Conservation (phyloP, 805 yeast species). For the Cephaloascus albidus region DNA sequence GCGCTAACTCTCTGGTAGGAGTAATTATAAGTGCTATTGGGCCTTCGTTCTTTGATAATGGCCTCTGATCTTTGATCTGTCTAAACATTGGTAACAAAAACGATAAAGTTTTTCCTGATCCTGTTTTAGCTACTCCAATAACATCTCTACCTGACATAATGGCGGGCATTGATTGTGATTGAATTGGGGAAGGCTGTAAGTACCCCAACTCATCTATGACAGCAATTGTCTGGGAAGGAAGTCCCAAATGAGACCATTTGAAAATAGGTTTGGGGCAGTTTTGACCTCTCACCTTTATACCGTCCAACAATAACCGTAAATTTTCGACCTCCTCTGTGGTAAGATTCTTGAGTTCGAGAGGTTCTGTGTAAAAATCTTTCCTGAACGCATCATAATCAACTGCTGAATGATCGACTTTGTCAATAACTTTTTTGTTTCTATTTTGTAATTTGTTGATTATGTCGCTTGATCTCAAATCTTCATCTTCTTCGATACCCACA, state of each 20-base stretch:
- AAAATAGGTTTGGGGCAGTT: conserved; percentile 55
- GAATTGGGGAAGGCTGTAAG: conserved; percentile 74
- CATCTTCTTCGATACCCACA: conserved; percentile 24
- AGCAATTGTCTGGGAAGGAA: conserved; percentile 49
- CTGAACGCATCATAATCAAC: conserved; percentile 43
- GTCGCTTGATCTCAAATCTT: conserved; percentile 21
- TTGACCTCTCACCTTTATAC: conserved; percentile 57
- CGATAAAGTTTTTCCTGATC: conserved; percentile 91
- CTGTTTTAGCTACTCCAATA: conserved; percentile 92
- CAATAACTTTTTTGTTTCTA: conserved; percentile 41
- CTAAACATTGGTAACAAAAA: conserved; percentile 78
- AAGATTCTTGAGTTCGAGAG: conserved; percentile 38
- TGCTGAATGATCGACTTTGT: conserved; percentile 34
- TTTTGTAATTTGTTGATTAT: conserved; percentile 30
- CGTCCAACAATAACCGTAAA: conserved; percentile 44
- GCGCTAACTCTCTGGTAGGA: conserved; percentile 89
- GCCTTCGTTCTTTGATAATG: conserved; percentile 44
- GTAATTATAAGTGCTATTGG: conserved; percentile 77
- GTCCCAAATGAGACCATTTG: conserved; percentile 76
- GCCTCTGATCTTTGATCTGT: conserved; percentile 70
- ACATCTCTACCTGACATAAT: conserved; percentile 86
- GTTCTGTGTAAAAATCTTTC: conserved; percentile 55
- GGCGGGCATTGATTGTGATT: conserved; percentile 84
- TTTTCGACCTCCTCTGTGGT: conserved; percentile 47
- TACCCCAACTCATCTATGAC: conserved; percentile 46